A percentile compares a stretch with the other conserved stretches of the same genome.
These are phyloP conservation scores for Plasmodium blacklocki DNA, from an alignment of 169 alveolate species.

Conservation along the genomic window DNA sequence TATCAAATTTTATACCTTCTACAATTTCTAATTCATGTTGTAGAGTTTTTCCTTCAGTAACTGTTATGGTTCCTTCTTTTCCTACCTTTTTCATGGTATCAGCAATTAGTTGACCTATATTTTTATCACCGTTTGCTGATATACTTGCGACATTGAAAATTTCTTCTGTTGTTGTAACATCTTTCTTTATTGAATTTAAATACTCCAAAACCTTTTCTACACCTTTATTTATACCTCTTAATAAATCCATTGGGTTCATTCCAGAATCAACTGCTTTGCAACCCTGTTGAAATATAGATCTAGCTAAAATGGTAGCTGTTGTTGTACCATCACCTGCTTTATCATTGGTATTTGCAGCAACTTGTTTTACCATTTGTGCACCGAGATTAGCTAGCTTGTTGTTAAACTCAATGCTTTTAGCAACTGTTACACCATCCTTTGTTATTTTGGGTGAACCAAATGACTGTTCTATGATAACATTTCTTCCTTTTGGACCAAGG, in stretches of 20 bases:
- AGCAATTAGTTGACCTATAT: slow-evolving; percentile 97
- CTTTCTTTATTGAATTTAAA: slow-evolving; percentile 84
- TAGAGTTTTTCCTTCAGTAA: slow-evolving; percentile 98
- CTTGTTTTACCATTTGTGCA: slow-evolving; percentile 98
- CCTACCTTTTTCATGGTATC: slow-evolving; percentile 98
- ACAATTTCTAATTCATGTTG: slow-evolving; percentile 98
- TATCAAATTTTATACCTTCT: slow-evolving; percentile 98
- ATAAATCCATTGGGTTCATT: slow-evolving; percentile 99
- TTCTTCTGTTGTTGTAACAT: slow-evolving; percentile 86
- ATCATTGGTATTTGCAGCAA: slow-evolving; percentile 97
- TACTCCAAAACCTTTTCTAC: slow-evolving; percentile 83
- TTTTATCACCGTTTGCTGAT: slow-evolving; percentile 98
- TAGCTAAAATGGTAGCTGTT: slow-evolving; percentile 98
- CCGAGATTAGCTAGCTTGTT: slow-evolving; percentile 97
- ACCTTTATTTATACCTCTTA: slow-evolving; percentile 91
- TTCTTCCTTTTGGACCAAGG: slow-evolving; percentile 99
- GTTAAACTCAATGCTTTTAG: slow-evolving; percentile 96
- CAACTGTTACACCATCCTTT: slow-evolving; percentile 99
- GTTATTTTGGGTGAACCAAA: slow-evolving; percentile 98
- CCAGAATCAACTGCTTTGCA: slow-evolving; percentile 99
- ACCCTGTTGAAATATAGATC: slow-evolving; percentile 98
- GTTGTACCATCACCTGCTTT: slow-evolving; percentile 99
- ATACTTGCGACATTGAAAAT: slow-evolving; percentile 98
- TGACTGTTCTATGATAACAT: slow-evolving; percentile 96
- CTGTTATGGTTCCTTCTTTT: slow-evolving; percentile 98